Base-by-base conservation (phyloP, 345 rosid genomes). In the Brassica juncea region DNA sequence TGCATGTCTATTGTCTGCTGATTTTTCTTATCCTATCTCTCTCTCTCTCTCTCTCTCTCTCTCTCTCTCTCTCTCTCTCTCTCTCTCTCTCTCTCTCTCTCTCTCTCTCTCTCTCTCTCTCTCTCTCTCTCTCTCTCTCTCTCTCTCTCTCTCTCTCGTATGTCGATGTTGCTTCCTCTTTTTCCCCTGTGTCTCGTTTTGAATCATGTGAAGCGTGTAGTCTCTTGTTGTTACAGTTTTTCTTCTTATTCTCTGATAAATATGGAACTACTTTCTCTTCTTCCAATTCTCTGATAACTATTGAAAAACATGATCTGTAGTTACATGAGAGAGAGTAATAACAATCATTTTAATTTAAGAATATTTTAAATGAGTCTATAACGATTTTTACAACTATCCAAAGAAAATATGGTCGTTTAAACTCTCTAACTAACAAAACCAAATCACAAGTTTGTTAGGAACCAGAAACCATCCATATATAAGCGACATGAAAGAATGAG, bases 81-180 rank as follows among this genome's bases (percentile, higher is more conserved):
- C 23, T 21, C 23, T 21, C 23, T 21, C 23, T 21, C 23, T 21
- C 23, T 21, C 23, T 21, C 23, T 21, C 25, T 23, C 25, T 23
- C 25, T 23, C 25, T 23, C 25, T 23, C 25, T 23, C 25, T 23
- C 25, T 23, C 25, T 23, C 25, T 23, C 25, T 23, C 25, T 23
- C 25, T 23, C 25, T 23, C 25, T 23, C 25, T 23, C 25, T 23
- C 25, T 23, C 25, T 23, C 25, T 23, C 25, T 23, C 25, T 23
- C 25, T 23, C 25, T 23, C 25, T 68, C 70, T 42, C 59, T 86
- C 71, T 84, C 89, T 2, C 78, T 23, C 25, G 25, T 23, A 23
- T 1, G 25, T 23, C 25, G 81, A 85, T 5, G 86, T 71, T n/a
- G 86, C 82, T 7, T 80, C 79, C 34, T 80, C 83, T 60, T 87